Conservation (phyloP, 768 basidiomycete genomes). For the Leccinum subtestaceum region DNA sequence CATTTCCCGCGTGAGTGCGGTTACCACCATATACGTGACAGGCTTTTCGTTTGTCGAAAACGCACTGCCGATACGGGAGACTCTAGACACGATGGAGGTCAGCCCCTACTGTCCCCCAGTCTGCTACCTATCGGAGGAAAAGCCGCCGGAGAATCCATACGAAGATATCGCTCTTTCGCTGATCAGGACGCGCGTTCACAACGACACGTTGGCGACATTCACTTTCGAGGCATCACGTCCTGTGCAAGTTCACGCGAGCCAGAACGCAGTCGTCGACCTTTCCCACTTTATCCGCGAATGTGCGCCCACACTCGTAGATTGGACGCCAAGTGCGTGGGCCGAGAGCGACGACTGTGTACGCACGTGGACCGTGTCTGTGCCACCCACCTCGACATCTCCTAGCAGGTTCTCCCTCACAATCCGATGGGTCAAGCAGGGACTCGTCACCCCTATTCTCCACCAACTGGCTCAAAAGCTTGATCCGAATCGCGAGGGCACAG, state of each 20-base stretch:
- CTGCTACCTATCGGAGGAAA: constrained; percentile 49
- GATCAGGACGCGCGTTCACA: constrained; percentile 18
- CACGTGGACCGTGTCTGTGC: constrained; percentile 58
- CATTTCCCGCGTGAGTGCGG: constrained; percentile 47
- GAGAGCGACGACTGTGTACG: constrained; percentile 62
- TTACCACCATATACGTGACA: constrained; percentile 49
- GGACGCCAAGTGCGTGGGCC: constrained; percentile 36
- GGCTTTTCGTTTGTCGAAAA: constrained; percentile 52
- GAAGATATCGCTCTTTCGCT: constrained; percentile 30
- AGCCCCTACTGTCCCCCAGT: constrained; percentile 64
- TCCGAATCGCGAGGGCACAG: not conserved
- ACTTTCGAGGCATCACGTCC: constrained; percentile 41
- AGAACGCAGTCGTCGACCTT: constrained; percentile 55
- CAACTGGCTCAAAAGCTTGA: constrained; percentile 32
- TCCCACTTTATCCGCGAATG: constrained; percentile 46
- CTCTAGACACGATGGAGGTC: constrained; percentile 22
- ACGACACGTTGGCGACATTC: constrained; percentile 50
- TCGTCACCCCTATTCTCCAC: constrained; percentile 57
- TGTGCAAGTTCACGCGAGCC: constrained; percentile 37
- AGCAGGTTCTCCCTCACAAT: constrained; percentile 47
- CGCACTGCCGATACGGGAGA: constrained; percentile 53
- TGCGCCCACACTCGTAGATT: constrained; percentile 51
- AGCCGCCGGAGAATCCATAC: constrained; percentile 25
- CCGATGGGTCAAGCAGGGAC: constrained; percentile 50
- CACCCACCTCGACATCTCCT: constrained; percentile 13